Conservation (phyloP, 2,329 filamentous ascomycete genomes). For the Metarhizium anisopliae region DNA sequence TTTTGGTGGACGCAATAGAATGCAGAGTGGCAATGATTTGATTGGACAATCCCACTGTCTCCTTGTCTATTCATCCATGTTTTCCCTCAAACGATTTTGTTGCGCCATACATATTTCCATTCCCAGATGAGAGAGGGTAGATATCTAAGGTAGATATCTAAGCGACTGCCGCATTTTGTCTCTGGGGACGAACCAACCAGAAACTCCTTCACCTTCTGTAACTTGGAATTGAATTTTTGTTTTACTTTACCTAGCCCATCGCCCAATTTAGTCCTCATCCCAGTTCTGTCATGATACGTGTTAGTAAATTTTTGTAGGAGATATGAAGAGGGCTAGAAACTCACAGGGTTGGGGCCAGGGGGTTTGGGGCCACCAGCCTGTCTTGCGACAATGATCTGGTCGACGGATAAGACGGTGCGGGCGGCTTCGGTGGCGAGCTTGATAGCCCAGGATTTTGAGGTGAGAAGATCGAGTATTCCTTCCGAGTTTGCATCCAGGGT, state of each 20-base stretch:
- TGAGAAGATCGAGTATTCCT: slow-evolving; percentile 85
- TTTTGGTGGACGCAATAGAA: neutral
- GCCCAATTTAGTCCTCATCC: slow-evolving; percentile 46
- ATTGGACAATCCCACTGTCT: neutral
- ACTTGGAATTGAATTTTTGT: neutral
- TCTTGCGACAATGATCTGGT: slow-evolving; percentile 97
- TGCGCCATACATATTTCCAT: neutral
- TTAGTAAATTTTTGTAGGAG: neutral
- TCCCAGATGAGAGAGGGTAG: neutral
- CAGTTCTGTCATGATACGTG: slow-evolving; percentile 37
- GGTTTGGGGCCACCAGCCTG: slow-evolving; percentile 97
- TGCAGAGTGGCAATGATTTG: neutral
- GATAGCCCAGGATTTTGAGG: slow-evolving; percentile 93
- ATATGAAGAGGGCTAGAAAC: slow-evolving; percentile 13
- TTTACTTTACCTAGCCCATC: neutral
- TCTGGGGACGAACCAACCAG: neutral
- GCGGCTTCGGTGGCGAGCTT: slow-evolving; percentile 93
- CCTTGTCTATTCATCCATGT: slow-evolving; percentile 10
- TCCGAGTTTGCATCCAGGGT: slow-evolving; percentile 78
- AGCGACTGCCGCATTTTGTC: neutral
- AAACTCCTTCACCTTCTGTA: neutral
- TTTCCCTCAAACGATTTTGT: slow-evolving; percentile 10
- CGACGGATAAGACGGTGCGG: slow-evolving; percentile 86
- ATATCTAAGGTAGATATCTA: neutral
- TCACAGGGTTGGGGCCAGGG: slow-evolving; percentile 76